A percentile compares a stretch with the other conserved stretches of the same genome.
These are phyloP conservation scores for Mallotus japonicus DNA, from an alignment of 441 rosid species.

Conservation along the genomic window DNA sequence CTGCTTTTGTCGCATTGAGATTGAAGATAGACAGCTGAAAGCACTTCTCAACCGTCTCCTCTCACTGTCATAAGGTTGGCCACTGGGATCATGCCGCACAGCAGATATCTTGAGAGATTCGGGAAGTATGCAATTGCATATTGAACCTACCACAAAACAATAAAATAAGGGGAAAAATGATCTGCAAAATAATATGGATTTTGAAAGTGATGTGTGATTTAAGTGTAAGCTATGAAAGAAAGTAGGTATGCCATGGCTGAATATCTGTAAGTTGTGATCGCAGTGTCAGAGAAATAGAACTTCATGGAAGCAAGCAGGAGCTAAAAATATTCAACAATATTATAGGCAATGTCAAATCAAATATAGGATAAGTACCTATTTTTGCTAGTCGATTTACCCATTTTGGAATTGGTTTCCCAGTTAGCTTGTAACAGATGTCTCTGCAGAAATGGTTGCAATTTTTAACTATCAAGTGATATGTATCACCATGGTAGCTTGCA, in stretches of 20 bases:
- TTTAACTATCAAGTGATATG: constrained; percentile 68
- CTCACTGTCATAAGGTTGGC: constrained; percentile 43
- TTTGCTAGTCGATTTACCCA: constrained; percentile 78
- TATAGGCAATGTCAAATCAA: not conserved
- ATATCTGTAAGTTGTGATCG: not conserved
- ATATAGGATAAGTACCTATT: constrained; percentile 48
- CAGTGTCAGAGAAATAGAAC: not conserved
- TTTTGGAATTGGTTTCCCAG: constrained; percentile 62
- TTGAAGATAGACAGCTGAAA: constrained; percentile 60
- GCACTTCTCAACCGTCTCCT: constrained; percentile 54
- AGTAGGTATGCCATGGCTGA: not conserved
- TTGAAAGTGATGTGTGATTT: not conserved
- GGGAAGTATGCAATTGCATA: constrained; percentile 71
- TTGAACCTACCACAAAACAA: constrained; percentile 39
- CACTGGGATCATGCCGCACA: constrained; percentile 40
- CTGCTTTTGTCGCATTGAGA: constrained; percentile 61
- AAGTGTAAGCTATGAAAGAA: not conserved
- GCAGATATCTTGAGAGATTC: constrained; percentile 54
- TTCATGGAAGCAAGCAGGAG: not conserved
- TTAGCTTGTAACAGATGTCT: constrained; percentile 65
- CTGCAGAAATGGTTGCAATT: constrained; percentile 82
- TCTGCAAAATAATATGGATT: not conserved
- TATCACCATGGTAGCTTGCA: constrained; percentile 59
- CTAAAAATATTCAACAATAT: not conserved
- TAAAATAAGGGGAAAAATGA: not conserved